These are phyloP conservation scores for Leptosphaerulina australis DNA, from an alignment of 2,329 filamentous ascomycete species.

Conservation along the genomic window DNA sequence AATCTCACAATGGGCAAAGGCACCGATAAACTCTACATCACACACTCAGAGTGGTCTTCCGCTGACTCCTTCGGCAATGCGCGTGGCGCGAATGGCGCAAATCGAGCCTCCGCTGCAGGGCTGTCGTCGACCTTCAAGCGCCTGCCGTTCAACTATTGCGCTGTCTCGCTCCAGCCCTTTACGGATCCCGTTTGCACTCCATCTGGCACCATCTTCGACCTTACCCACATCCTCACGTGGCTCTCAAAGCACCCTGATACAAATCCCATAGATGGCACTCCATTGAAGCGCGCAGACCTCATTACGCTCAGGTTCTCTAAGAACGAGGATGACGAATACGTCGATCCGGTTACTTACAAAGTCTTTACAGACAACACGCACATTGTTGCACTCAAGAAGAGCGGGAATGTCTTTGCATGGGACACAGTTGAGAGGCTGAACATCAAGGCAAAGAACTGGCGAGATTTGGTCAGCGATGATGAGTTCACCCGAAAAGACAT, in stretches of 20 bases:
- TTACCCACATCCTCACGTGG: slow-evolving; percentile 93
- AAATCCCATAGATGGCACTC: slow-evolving; percentile 84
- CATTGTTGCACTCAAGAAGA: slow-evolving; percentile 83
- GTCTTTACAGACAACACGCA: slow-evolving; percentile 98
- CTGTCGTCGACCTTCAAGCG: slow-evolving; percentile 73
- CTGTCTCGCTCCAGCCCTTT: slow-evolving; percentile 93
- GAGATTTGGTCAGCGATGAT: slow-evolving; percentile 83
- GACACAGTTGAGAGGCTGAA: slow-evolving; percentile 96
- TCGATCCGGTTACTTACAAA: slow-evolving; percentile 97
- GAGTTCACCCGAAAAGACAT: slow-evolving; percentile 90
- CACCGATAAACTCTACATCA: slow-evolving; percentile 67
- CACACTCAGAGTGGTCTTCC: slow-evolving; percentile 96
- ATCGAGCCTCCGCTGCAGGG: slow-evolving; percentile 58
- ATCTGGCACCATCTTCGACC: slow-evolving; percentile 88
- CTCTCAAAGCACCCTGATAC: slow-evolving; percentile 91
- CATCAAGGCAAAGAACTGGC: slow-evolving; percentile 96
- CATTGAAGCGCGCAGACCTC: slow-evolving; percentile 79
- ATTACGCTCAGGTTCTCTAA: slow-evolving; percentile 91
- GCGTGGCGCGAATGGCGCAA: slow-evolving; percentile 69
- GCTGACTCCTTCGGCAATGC: slow-evolving; percentile 86
- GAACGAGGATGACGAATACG: slow-evolving; percentile 88
- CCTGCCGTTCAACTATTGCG: slow-evolving; percentile 97
- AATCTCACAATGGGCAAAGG: slow-evolving; percentile 42
- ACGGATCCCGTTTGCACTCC: slow-evolving; percentile 90
- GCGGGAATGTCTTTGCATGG: slow-evolving; percentile 95